Percentiles rank a stretch among this genome's conserved stretches.
These are phyloP conservation scores for Pugionium cornutum DNA, from an alignment of 345 rosid genomes.

Conservation along the genomic window DNA sequence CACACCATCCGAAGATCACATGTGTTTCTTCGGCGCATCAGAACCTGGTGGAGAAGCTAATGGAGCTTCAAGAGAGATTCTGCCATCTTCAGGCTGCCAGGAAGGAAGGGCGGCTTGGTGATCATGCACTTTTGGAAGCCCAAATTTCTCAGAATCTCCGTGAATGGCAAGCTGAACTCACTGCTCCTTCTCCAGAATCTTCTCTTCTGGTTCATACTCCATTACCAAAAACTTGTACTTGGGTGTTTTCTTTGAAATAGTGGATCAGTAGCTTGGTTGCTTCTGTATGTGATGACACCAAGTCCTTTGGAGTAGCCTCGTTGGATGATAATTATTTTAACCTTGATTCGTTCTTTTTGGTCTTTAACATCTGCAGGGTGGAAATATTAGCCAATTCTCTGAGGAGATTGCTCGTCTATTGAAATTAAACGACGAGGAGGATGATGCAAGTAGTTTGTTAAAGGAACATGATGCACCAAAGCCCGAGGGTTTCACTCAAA, in stretches of 20 bases:
- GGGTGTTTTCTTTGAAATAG: too few species aligned
- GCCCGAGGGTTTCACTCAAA: conserved; percentile 47
- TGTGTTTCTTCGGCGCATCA: conserved; percentile 54
- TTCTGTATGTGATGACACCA: background rate
- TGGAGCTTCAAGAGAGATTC: conserved; percentile 62
- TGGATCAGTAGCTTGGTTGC: conserved; percentile 2
- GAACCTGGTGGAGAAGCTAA: conserved; percentile 56
- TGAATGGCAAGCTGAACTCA: conserved; percentile 77
- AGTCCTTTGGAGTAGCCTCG: background rate
- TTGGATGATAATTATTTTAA: background rate
- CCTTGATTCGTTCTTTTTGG: background rate
- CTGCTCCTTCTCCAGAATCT: conserved; percentile 61
- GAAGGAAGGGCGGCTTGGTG: conserved; percentile 54
- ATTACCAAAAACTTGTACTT: background rate
- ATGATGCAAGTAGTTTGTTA: conserved; percentile 76
- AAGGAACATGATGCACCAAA: conserved; percentile 46
- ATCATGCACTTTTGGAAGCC: conserved; percentile 61
- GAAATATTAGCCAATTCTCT: conserved; percentile 59
- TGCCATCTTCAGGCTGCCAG: conserved; percentile 62
- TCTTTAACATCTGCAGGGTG: conserved; percentile 48
- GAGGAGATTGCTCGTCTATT: conserved; percentile 59
- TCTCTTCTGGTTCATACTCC: conserved; percentile 57
- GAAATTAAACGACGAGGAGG: conserved; percentile 64
- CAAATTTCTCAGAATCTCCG: conserved; percentile 64
- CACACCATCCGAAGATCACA: conserved; percentile 48